A percentile compares a stretch with the other conserved stretches of the same genome.
Conservation (phyloP, 148 eudicot genomes). For the Dianthus caryophyllus region DNA sequence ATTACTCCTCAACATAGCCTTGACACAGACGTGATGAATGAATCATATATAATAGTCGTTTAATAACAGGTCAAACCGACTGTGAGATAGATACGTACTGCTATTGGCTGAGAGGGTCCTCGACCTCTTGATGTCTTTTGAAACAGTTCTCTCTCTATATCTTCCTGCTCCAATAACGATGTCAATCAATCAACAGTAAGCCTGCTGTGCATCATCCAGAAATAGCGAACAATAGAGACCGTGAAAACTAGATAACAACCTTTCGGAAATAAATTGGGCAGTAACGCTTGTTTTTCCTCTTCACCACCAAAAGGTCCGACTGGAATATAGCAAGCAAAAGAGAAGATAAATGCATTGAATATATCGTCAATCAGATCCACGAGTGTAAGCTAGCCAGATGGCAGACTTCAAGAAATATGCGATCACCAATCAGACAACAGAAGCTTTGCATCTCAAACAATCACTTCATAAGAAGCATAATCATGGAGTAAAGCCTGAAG, state of each 20-base stretch:
- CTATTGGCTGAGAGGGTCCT: conserved; percentile 59
- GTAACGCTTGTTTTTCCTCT: conserved; percentile 76
- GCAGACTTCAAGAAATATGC: background rate
- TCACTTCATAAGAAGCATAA: too few relatives aligned
- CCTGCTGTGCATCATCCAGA: background rate
- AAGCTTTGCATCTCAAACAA: background rate
- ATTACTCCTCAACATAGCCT: too few relatives aligned
- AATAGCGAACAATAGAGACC: background rate
- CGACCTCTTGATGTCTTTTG: conserved; percentile 49
- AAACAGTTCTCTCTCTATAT: conserved; percentile 77
- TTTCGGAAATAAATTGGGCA: conserved; percentile 84
- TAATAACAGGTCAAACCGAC: background rate
- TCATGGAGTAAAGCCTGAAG: too few relatives aligned
- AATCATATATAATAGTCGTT: too few relatives aligned
- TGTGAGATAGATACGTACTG: conserved; percentile 37
- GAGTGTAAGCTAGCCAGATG: background rate
- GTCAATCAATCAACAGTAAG: background rate
- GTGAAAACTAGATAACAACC: conserved; percentile 31
- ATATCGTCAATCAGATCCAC: conserved; percentile 1
- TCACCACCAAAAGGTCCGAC: conserved; percentile 88
- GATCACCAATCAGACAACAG: background rate
- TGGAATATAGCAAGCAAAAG: conserved; percentile 14
- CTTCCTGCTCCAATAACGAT: conserved; percentile 56
- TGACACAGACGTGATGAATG: too few relatives aligned
- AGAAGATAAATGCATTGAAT: background rate